Evolutionary conservation across 768 basidiomycete species (phyloP).

Genomic region (Neoboletus brunneissimus): DNA sequence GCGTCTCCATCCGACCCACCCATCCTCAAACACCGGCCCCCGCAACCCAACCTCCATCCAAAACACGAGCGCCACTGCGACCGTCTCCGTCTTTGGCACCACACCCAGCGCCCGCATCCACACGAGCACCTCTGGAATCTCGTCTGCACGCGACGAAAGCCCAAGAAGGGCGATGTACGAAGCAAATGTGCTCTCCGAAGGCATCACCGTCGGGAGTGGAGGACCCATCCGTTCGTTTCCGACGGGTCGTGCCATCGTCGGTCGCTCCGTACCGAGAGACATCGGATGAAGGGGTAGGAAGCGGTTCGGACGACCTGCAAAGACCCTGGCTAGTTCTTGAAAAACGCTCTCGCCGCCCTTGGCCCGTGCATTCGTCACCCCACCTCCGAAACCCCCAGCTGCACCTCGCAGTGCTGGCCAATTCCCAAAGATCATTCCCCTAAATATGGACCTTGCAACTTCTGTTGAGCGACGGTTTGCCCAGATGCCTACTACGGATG

Average conservation of each 20-base stretch:
- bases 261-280: slow-evolving; percentile 4
- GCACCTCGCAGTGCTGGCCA: slow-evolving; percentile 43
- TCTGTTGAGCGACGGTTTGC: slow-evolving; percentile 43
- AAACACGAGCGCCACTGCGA: slow-evolving; percentile 62
- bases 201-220: slow-evolving; percentile 37
- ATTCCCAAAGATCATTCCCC: slow-evolving; percentile 54
- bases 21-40: slow-evolving; percentile 56
- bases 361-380: slow-evolving; percentile 15
- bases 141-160: slow-evolving; percentile 42
- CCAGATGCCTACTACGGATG: slow-evolving; percentile 44
- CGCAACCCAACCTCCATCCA: slow-evolving; percentile 70
- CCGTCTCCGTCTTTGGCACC: slow-evolving; percentile 48
- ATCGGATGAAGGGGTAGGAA: slow-evolving; percentile 11
- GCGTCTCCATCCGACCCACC: background rate
- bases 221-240: slow-evolving; percentile 14
- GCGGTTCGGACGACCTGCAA: slow-evolving; percentile 4
- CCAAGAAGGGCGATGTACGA: slow-evolving; percentile 64
- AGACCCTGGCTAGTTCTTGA: slow-evolving; percentile 22
- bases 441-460: slow-evolving; percentile 52
- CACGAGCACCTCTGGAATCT: slow-evolving; percentile 64
- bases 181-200: slow-evolving; percentile 51
- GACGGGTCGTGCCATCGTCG: background rate
- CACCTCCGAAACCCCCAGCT: slow-evolving; percentile 38
- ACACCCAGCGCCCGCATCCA: slow-evolving; percentile 71
- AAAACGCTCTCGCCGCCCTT: slow-evolving; percentile 14